A percentile compares a stretch with the other conserved stretches of the same genome.
phyloP scores from a whole-genome alignment of 73 alveolate genomes.

The Blepharisma japonicum region DNA sequence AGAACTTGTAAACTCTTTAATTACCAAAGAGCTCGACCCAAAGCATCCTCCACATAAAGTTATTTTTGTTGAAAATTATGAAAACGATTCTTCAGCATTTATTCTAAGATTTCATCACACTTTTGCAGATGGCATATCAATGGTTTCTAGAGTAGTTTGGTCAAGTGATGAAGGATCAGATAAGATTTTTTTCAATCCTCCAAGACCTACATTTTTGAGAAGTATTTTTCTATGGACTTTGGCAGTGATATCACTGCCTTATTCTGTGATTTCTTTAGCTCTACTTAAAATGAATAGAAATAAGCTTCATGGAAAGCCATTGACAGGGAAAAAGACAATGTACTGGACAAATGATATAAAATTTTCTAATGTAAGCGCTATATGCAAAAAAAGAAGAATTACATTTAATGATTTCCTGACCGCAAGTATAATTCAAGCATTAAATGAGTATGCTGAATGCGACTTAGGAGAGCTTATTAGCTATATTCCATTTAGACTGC shows the following conservation, averaged over 20 bases:
- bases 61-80: conserved; percentile 8
- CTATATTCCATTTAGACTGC: conserved; percentile 23
- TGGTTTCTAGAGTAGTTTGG: conserved; percentile 9
- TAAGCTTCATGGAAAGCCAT: neutral
- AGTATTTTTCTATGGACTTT: neutral
- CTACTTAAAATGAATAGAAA: neutral
- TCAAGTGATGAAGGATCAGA: conserved; percentile 15
- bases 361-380: neutral
- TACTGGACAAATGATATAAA: neutral
- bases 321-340: conserved; percentile 18
- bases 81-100: conserved; percentile 8
- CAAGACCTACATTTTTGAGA: neutral
- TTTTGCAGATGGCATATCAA: conserved; percentile 29
- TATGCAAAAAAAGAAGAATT: neutral
- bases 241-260: neutral
- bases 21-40: neutral
- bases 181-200: neutral
- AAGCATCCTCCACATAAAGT: conserved; percentile 10
- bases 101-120: conserved; percentile 20
- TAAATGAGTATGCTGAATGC: conserved; percentile 14
- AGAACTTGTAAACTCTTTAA: neutral
- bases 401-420: conserved; percentile 32
- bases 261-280: neutral
- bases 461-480: neutral
- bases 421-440: neutral